These are phyloP conservation scores for Cryoendolithus antarcticus DNA, from an alignment of 2,329 filamentous ascomycete species.

Conservation along the genomic window DNA sequence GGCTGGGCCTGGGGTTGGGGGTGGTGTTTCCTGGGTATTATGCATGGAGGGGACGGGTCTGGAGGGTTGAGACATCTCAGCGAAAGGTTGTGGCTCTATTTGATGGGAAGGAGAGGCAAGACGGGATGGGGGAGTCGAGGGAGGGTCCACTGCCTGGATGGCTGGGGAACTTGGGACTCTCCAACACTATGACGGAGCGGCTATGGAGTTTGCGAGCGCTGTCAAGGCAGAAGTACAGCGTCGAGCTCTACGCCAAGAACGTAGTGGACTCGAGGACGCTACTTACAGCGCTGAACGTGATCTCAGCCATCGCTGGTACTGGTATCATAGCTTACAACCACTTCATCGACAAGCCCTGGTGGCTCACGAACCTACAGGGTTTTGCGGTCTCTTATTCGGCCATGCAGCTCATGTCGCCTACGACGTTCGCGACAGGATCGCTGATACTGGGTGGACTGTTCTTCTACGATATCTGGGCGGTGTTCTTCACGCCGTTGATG, in stretches of 20 bases:
- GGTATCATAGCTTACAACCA: slow-evolving; percentile 52
- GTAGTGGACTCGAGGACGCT: slow-evolving; percentile 33
- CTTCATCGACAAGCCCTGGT: slow-evolving; percentile 49
- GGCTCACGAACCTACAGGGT: slow-evolving; percentile 73
- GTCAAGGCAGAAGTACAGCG: slow-evolving; percentile 37
- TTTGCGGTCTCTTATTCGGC: slow-evolving; percentile 77
- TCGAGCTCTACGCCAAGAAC: slow-evolving; percentile 41
- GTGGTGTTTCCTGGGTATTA: slow-evolving; percentile 66
- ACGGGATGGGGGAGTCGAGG: slow-evolving; percentile 6
- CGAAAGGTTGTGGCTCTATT: slow-evolving; percentile 17
- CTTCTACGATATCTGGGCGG: slow-evolving; percentile 89
- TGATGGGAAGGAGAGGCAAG: background rate
- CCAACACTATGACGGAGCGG: slow-evolving; percentile 19
- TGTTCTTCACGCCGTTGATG: slow-evolving; percentile 82
- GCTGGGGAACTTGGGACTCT: slow-evolving; percentile 36
- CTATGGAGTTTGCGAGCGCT: slow-evolving; percentile 40
- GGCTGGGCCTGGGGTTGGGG: slow-evolving; percentile 49
- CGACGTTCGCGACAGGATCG: slow-evolving; percentile 62
- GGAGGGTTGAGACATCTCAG: slow-evolving; percentile 30
- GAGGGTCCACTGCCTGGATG: slow-evolving; percentile 41
- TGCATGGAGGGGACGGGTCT: slow-evolving; percentile 38
- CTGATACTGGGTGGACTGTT: slow-evolving; percentile 70
- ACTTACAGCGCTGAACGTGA: slow-evolving; percentile 40
- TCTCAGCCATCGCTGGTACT: slow-evolving; percentile 45
- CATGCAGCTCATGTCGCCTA: slow-evolving; percentile 75